A percentile compares a stretch with the other conserved stretches of the same genome.
These are phyloP conservation scores for Hymenoscyphus infarciens DNA, from an alignment of 2,329 filamentous ascomycete species.

Conservation along the genomic window DNA sequence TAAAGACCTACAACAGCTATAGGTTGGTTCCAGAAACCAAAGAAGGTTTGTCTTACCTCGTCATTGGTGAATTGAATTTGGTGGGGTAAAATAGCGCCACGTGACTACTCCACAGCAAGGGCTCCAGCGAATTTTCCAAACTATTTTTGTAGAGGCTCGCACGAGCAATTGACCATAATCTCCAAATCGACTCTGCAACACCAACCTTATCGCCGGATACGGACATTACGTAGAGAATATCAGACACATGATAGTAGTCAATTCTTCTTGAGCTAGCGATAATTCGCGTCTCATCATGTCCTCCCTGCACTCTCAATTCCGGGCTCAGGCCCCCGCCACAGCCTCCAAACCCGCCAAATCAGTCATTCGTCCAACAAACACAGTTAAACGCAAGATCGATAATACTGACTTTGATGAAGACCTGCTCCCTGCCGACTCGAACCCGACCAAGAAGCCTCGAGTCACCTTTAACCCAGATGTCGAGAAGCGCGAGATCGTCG, in stretches of 20 bases:
- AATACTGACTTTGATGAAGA: slow-evolving; percentile 30
- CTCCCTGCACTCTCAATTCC: slow-evolving; percentile 22
- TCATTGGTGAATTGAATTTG: slow-evolving; percentile 2
- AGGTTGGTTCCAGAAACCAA: not conserved
- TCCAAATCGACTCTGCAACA: slow-evolving; percentile 6
- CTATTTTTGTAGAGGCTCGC: slow-evolving; percentile 10
- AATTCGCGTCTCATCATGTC: slow-evolving; percentile 25
- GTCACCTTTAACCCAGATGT: slow-evolving; percentile 35
- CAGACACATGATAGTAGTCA: slow-evolving; percentile 19
- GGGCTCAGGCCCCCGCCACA: slow-evolving; percentile 15
- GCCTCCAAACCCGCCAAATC: slow-evolving; percentile 29
- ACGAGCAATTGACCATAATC: slow-evolving; percentile 6
- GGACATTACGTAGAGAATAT: not conserved
- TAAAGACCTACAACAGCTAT: too few relatives aligned
- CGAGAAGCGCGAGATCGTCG: slow-evolving; percentile 35
- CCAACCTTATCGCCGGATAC: slow-evolving; percentile 2
- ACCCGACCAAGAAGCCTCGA: slow-evolving; percentile 30
- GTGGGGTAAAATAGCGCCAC: not conserved
- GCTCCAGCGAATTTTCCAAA: not conserved
- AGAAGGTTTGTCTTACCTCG: not conserved
- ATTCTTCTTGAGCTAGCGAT: slow-evolving; percentile 8
- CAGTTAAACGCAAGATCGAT: slow-evolving; percentile 30
- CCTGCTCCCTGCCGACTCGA: slow-evolving; percentile 24
- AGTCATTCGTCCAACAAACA: slow-evolving; percentile 30
- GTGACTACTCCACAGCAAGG: not conserved